phyloP scores from a whole-genome alignment of 2,329 filamentous ascomycete genomes.

The Grosmannia serpens region DNA sequence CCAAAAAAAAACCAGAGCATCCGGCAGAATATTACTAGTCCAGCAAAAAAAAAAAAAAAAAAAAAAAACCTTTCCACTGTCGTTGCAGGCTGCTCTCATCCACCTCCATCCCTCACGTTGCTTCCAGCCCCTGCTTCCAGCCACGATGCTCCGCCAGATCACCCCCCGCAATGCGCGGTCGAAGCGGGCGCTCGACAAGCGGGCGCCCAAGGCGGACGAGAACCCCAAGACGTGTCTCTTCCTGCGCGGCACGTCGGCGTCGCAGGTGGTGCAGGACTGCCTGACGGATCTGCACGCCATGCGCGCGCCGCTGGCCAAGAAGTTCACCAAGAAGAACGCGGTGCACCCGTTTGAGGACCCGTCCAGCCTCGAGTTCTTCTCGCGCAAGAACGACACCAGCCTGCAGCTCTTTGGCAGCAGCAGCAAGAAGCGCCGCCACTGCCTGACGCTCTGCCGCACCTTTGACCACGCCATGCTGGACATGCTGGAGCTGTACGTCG shows the following conservation, averaged over 20 bases:
- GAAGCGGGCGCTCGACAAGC: slow-evolving; percentile 88
- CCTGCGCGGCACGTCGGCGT: slow-evolving; percentile 77
- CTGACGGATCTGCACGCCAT: slow-evolving; percentile 76
- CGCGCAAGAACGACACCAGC: slow-evolving; percentile 87
- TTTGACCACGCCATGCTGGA: slow-evolving; percentile 84
- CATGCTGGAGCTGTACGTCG: slow-evolving; percentile 84
- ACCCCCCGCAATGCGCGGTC: slow-evolving; percentile 68
- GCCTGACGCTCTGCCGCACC: slow-evolving; percentile 68
- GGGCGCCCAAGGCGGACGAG: slow-evolving; percentile 78
- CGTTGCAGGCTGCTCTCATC: too few species aligned
- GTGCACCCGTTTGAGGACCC: slow-evolving; percentile 77
- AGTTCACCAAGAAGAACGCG: slow-evolving; percentile 94
- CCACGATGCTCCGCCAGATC: slow-evolving; percentile 15
- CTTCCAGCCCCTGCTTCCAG: neutral
- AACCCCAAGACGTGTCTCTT: slow-evolving; percentile 86
- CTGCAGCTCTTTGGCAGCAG: slow-evolving; percentile 61
- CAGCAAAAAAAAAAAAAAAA: too few species aligned
- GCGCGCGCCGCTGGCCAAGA: slow-evolving; percentile 73
- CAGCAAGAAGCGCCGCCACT: slow-evolving; percentile 93
- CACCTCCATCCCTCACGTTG: neutral
- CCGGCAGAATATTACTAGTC: too few species aligned
- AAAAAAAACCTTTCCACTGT: neutral
- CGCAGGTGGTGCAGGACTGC: slow-evolving; percentile 70
- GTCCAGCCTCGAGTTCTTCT: slow-evolving; percentile 59
- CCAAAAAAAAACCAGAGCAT: too few species aligned